Percentiles rank a stretch among this genome's conserved stretches.
Evolutionary conservation across 306 rosid species (phyloP).

Genomic region (Fragaria vesca): DNA sequence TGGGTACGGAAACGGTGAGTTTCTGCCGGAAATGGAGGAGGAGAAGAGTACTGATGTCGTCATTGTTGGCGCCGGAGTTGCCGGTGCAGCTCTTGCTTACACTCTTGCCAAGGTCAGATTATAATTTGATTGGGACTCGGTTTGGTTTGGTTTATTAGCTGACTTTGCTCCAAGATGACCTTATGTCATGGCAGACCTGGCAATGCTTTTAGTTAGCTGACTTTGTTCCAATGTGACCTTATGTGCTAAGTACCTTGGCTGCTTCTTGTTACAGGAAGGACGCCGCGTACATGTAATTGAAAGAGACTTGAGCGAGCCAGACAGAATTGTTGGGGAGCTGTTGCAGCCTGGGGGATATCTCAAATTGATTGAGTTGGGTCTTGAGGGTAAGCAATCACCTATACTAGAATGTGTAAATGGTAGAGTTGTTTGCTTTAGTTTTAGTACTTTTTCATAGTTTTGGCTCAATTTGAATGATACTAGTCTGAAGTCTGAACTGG

Average conservation of each 20-base stretch:
- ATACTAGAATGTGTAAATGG: too few relatives aligned
- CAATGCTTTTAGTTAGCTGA: too few relatives aligned
- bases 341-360: slow-evolving; percentile 29
- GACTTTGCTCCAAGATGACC: too few relatives aligned
- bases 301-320: slow-evolving; percentile 38
- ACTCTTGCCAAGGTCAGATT: slow-evolving; percentile 20
- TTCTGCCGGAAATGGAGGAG: neutral
- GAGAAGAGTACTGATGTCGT: neutral
- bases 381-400: slow-evolving; percentile 18
- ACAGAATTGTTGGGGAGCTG: slow-evolving; percentile 24
- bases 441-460: neutral
- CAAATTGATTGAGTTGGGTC: slow-evolving; percentile 27
- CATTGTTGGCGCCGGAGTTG: slow-evolving; percentile 24
- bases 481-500: too few relatives aligned
- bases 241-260: too few relatives aligned
- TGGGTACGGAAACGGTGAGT: neutral
- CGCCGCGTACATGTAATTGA: slow-evolving; percentile 49
- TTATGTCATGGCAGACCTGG: too few relatives aligned
- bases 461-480: too few relatives aligned
- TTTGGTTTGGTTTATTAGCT: neutral
- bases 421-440: too few relatives aligned
- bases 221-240: too few relatives aligned
- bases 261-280: slow-evolving; percentile 44
- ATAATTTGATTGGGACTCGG: neutral
- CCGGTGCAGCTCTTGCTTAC: slow-evolving; percentile 24